Base-by-base conservation (phyloP, 768 basidiomycete genomes). In the Cystoderma amianthinum region DNA sequence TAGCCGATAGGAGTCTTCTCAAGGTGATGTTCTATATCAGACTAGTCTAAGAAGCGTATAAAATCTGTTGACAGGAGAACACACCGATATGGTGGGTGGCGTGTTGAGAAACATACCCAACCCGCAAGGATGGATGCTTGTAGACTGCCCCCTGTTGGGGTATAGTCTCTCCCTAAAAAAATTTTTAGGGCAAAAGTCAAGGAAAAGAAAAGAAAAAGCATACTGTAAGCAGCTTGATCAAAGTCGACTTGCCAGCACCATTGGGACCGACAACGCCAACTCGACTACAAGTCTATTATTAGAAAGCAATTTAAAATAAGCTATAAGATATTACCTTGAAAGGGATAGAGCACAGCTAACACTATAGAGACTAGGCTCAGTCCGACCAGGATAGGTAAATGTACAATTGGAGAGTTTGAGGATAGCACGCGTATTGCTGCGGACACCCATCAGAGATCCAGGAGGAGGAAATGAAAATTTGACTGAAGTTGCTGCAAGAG, bases 91-190 rank as follows among this genome's bases (percentile, higher is more conserved):
- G 94, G 68, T 96, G 95, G 42, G 95, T 97, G 25, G 94, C 94
- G 61, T 98, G 94, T 56, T 98, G 94, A 3, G 95, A 94, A 48
- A 98, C 92, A 62, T 97, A 97, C 39, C 92, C 94, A 41, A 97
- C 88, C 46, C 94, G 87, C 28, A 98, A 67, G 24, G 90, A 74
- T 22, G 93, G 94, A 57, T 98, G 94, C 56, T 96, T 96, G 67
- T 92, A 89, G 34, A 94, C 92, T 5, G 78, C 75, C 22, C 94
- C 94, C 58, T 87, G 80, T 62, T 98, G 93, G 33, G 95, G 92
- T 36, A 77, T 68, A 13, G 89, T 87, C 63, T 98, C 94, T 49
- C 94, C 94, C 85, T 88, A 53, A 43, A 46, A 4, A 46, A 24
- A 47, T 6, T 17, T 25, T 48, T 32, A 43, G 38, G 15, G 20